Base-by-base conservation (phyloP, 139 green algal genomes). In the Chlamydomonas schloesseri region DNA sequence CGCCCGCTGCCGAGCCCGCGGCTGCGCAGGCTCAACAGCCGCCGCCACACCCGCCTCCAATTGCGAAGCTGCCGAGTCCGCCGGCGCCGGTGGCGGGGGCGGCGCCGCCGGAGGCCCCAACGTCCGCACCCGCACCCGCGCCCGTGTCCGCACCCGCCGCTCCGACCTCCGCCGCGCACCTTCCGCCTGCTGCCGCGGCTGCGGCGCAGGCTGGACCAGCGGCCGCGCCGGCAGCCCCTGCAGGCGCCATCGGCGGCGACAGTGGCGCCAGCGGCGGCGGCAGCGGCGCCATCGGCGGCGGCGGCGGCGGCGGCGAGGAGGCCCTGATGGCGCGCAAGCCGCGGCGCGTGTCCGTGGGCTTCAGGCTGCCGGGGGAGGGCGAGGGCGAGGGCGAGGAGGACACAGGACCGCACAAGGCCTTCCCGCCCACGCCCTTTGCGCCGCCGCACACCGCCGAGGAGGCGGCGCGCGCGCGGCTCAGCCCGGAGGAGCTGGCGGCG, bases 361-460 rank as follows among this genome's bases (percentile, higher is more conserved):
- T 83, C 42, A 28, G 8, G 62, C 18, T 73, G 60, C 37, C 62
- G 13, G 8, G 18, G 6, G 13, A 55, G 13, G 11, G 37, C 14
- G 28, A 28, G 3, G 73, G 15, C n/a, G 73, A 31, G 73, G 23
- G 14, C 9, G 60, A 73, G 26, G 29, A 73, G n/a, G n/a, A n/a
- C n/a, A n/a, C n/a, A n/a, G n/a, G n/a, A 3, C 20, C 21, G 23
- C 65, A 53, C 47, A 50, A 26, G 77, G 60, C 28, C 42, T 73
- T 84, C n/a, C 77, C 64, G 37, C 42, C 77, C 42, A 73, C 46
- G 28, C 77, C 64, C 4, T 65, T 29, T 29, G n/a, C 36, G 46
- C 4, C 42, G 46, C 62, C 77, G 6, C 60, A 42, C 77, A 84
- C 36, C 20, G 60, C 21, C 4, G 77, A 84, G 29, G 77, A 84